Conservation (phyloP, 1,284 basidiomycete species). For the Papiliotrema nemorosa region DNA sequence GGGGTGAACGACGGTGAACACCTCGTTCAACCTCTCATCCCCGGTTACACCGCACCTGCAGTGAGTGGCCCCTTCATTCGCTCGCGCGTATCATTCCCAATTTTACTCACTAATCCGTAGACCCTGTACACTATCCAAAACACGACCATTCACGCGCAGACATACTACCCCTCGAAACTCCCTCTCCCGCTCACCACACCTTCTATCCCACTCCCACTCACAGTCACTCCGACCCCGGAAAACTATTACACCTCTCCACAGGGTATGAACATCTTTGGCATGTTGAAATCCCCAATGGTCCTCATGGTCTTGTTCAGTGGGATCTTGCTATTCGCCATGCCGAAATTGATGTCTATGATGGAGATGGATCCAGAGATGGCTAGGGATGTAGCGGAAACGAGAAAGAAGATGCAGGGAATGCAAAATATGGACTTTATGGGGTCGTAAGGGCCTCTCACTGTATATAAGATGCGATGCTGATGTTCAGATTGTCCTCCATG, state of each 20-base stretch:
- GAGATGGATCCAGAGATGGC: constrained; percentile 70
- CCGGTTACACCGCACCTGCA: constrained; percentile 28
- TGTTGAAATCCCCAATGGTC: constrained; percentile 85
- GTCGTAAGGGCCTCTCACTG: constrained; percentile 41
- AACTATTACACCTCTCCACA: constrained; percentile 68
- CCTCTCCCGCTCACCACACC: constrained; percentile 58
- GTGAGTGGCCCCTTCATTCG: constrained; percentile 14
- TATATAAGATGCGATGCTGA: too few species aligned
- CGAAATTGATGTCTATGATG: constrained; percentile 68
- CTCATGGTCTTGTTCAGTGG: constrained; percentile 72
- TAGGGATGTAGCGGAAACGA: constrained; percentile 66
- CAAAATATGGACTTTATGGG: constrained; percentile 53
- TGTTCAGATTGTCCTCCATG: constrained; percentile 25
- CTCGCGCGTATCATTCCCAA: constrained; percentile 14
- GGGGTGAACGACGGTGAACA: constrained; percentile 33
- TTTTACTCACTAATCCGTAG: constrained; percentile 3
- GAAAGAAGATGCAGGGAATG: constrained; percentile 59
- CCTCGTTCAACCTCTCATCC: constrained; percentile 31
- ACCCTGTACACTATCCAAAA: constrained; percentile 2
- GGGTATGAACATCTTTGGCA: constrained; percentile 65
- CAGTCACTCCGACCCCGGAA: constrained; percentile 57
- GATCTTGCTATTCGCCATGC: constrained; percentile 69
- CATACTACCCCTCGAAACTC: constrained; percentile 64
- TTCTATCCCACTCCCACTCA: constrained; percentile 67
- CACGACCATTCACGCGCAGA: constrained; percentile 52